These are phyloP conservation scores for Annulohypoxylon stygium DNA, from an alignment of 495 filamentous ascomycete genomes.

Conservation along the genomic window DNA sequence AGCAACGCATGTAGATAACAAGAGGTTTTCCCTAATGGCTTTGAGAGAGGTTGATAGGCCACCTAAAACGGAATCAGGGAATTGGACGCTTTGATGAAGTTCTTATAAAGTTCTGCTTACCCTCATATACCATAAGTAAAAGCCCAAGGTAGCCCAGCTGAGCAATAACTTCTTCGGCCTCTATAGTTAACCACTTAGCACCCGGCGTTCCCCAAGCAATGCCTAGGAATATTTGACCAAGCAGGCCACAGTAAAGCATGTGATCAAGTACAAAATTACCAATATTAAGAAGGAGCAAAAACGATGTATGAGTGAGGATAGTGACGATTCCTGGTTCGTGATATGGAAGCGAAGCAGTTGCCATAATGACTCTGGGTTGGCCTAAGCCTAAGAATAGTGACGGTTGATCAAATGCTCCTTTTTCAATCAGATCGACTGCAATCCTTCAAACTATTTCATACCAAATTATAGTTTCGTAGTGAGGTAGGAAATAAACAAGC, in stretches of 20 bases:
- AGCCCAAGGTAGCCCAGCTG: conserved; percentile 83
- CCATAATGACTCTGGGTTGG: background rate
- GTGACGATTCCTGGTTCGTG: conserved; percentile 69
- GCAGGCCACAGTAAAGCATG: conserved; percentile 75
- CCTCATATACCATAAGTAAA: conserved; percentile 80
- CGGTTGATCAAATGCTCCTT: no score
- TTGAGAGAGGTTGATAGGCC: conserved; percentile 74
- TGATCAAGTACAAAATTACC: conserved; percentile 70
- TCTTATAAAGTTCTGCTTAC: conserved; percentile 37
- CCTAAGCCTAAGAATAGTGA: no score
- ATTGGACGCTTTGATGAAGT: background rate
- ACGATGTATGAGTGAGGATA: conserved; percentile 72
- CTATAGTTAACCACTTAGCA: conserved; percentile 54
- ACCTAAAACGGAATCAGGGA: background rate
- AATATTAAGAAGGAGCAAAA: conserved; percentile 75
- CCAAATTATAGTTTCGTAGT: no score
- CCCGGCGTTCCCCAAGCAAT: conserved; percentile 76
- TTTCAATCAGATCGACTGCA: no score
- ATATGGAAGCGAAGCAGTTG: conserved; percentile 61
- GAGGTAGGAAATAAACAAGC: no score
- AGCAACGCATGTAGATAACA: conserved; percentile 71
- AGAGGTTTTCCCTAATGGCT: conserved; percentile 68
- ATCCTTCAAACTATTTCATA: no score
- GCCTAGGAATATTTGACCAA: conserved; percentile 81
- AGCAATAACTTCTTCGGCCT: conserved; percentile 72